These are phyloP conservation scores for Sphenostylis stenocarpa DNA, from an alignment of 306 rosid species.

Conservation along the genomic window DNA sequence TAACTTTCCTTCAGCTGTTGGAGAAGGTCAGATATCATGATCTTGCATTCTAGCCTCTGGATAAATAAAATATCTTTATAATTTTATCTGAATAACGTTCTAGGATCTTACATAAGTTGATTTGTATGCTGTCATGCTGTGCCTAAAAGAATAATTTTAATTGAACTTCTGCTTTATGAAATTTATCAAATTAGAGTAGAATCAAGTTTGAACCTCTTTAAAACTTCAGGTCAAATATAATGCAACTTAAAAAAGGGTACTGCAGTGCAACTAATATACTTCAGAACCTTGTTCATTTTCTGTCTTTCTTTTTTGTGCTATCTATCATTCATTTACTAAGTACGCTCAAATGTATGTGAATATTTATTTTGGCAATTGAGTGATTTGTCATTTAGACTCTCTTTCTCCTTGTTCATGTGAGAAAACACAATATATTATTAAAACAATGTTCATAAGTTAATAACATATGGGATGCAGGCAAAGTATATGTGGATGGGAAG, in stretches of 20 bases:
- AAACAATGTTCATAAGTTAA: too few relatives aligned
- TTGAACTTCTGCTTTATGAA: not conserved
- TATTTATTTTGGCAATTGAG: not conserved
- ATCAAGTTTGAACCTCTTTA: not conserved
- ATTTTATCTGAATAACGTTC: not conserved
- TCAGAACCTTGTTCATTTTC: not conserved
- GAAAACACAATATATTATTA: not conserved
- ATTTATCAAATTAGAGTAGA: not conserved
- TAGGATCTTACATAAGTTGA: not conserved
- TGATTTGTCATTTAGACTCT: not conserved
- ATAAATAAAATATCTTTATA: not conserved
- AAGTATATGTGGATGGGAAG: slow-evolving; percentile 86
- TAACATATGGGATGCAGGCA: slow-evolving; percentile 67
- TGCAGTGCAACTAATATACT: not conserved
- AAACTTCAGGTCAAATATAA: not conserved
- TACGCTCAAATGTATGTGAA: not conserved
- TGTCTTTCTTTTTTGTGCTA: not conserved
- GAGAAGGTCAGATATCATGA: not conserved
- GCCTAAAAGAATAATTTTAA: not conserved
- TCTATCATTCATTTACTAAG: not conserved
- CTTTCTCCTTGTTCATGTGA: not conserved
- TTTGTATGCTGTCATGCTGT: not conserved
- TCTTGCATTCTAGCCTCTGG: not conserved
- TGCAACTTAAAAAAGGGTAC: not conserved
- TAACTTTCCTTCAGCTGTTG: not conserved